These are phyloP conservation scores for Cucurbita pepo DNA, from an alignment of 306 rosid genomes.

Conservation along the genomic window DNA sequence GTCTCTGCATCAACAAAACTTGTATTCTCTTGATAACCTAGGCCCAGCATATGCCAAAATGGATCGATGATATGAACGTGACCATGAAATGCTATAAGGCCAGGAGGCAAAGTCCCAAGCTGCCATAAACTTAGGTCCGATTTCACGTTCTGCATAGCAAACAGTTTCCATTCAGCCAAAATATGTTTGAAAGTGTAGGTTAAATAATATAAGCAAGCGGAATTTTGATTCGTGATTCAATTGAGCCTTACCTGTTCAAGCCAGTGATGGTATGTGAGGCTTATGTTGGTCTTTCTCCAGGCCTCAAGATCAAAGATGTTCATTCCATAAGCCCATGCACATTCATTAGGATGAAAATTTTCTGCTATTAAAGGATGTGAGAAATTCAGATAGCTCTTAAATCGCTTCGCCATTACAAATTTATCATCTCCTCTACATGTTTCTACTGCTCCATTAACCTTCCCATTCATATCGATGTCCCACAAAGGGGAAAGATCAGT, in stretches of 20 bases:
- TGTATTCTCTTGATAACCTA: conserved; percentile 92
- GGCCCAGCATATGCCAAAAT: conserved; percentile 96
- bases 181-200: not conserved
- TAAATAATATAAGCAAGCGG: not conserved
- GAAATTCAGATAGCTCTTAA: conserved; percentile 90
- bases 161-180: not conserved
- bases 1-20: conserved; percentile 48
- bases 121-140: conserved; percentile 97
- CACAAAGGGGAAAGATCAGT: conserved; percentile 97
- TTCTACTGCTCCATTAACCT: conserved; percentile 96
- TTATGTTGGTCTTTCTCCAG: conserved; percentile 95
- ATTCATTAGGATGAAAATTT: conserved; percentile 54
- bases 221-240: not conserved
- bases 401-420: conserved; percentile 88
- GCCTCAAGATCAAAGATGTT: conserved; percentile 89
- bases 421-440: conserved; percentile 87
- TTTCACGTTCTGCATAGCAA: conserved; percentile 61
- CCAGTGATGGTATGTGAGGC: conserved; percentile 75
- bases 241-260: conserved; percentile 43
- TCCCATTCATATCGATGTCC: conserved; percentile 86
- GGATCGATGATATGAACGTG: conserved; percentile 73
- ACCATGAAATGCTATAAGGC: conserved; percentile 94
- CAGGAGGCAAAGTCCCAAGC: conserved; percentile 96
- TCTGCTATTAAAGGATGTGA: conserved; percentile 68
- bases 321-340: conserved; percentile 99